Conservation (phyloP, 371 early-diverging fungal species). For the Rhizopus arrhizus region DNA sequence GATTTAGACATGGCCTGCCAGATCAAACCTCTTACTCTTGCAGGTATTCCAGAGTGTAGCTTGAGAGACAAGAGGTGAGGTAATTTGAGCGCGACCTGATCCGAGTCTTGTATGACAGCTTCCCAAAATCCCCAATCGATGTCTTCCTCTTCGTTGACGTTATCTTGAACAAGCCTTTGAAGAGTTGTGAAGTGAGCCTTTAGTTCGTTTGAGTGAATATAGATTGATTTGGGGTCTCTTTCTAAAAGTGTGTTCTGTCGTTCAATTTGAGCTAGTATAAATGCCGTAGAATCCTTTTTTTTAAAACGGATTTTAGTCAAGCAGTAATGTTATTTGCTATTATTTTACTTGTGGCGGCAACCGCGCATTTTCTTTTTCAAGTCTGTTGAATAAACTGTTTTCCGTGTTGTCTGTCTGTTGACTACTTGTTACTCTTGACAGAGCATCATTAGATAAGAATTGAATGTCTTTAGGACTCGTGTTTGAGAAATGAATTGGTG, state of each 20-base stretch:
- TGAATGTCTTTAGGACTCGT: not conserved
- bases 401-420: no score
- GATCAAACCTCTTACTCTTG: conserved; percentile 84
- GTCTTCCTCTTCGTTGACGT: conserved; percentile 32
- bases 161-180: conserved; percentile 47
- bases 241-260: conserved; percentile 58
- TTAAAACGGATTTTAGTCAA: not conserved
- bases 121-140: conserved; percentile 95
- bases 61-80: conserved; percentile 70
- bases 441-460: no score
- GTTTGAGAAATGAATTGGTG: not conserved
- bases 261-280: conserved; percentile 61
- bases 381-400: conserved; percentile 7
- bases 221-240: conserved; percentile 60
- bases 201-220: conserved; percentile 56
- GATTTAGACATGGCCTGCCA: conserved; percentile 92
- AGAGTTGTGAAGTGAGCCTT: conserved; percentile 54
- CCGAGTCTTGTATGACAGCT: conserved; percentile 83
- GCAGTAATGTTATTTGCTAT: not conserved
- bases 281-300: conserved; percentile 52
- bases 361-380: conserved; percentile 48
- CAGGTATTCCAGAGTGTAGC: conserved; percentile 83
- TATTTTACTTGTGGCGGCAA: conserved; percentile 42
- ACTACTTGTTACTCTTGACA: no score
- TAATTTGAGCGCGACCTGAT: conserved; percentile 57